phyloP scores from a whole-genome alignment of 2,329 filamentous ascomycete genomes.

The Dactylellina leptospora region DNA sequence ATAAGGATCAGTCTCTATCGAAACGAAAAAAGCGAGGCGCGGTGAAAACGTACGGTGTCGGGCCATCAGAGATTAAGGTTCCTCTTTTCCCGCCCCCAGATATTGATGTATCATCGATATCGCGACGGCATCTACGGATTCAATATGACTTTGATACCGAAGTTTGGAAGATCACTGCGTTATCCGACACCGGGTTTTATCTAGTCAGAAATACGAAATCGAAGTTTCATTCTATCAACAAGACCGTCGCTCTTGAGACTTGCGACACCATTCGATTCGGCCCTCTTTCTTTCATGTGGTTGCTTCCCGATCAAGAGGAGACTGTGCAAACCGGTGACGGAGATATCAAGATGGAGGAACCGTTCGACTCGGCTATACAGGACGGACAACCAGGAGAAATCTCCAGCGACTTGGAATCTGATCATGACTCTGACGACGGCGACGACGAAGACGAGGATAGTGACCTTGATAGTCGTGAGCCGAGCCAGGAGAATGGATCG shows the following conservation, averaged over 20 bases:
- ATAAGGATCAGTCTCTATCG: conserved; percentile 25
- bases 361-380: conserved; percentile 52
- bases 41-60: not conserved
- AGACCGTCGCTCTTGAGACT: conserved; percentile 11
- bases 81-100: conserved; percentile 18
- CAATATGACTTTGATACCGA: conserved; percentile 38
- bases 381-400: not conserved
- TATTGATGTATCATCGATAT: conserved; percentile 17
- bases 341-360: conserved; percentile 40
- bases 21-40: conserved; percentile 21
- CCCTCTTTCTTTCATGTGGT: conserved; percentile 51
- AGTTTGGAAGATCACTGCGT: conserved; percentile 25
- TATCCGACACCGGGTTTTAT: conserved; percentile 37
- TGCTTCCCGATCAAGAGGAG: conserved; percentile 51
- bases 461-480: conserved; percentile 44
- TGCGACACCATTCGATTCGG: conserved; percentile 34
- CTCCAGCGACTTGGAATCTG: conserved; percentile 20
- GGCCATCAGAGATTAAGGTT: conserved; percentile 43
- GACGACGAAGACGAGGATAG: conserved; percentile 53
- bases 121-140: conserved; percentile 27
- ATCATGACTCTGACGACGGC: conserved; percentile 41
- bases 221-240: conserved; percentile 32
- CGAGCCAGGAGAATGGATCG: conserved; percentile 53
- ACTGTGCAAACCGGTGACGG: conserved; percentile 20
- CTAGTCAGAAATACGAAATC: conserved; percentile 9